Evolutionary conservation across 139 green algal genomes (phyloP).

Genomic region (Gonium pectorale): DNA sequence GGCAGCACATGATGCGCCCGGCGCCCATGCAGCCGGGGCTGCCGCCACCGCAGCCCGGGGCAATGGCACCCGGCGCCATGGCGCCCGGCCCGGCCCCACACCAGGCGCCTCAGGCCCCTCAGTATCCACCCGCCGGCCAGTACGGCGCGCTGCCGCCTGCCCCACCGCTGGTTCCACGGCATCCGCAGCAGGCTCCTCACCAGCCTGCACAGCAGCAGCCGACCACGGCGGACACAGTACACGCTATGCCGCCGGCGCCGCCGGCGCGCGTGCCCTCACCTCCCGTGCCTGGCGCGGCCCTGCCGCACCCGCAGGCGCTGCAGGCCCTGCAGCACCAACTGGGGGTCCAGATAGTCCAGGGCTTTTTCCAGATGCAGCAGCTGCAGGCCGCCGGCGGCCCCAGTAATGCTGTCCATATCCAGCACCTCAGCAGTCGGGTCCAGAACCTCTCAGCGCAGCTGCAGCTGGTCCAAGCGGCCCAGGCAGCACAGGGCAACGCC

Average conservation of each 20-base stretch:
- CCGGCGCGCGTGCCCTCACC: too few relatives aligned
- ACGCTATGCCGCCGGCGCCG: not conserved
- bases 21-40: slow-evolving; percentile 23
- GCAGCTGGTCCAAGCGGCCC: too few relatives aligned
- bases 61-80: not conserved
- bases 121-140: not conserved
- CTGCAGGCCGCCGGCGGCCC: not conserved
- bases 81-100: too few relatives aligned
- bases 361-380: not conserved
- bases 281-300: not conserved
- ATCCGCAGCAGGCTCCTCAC: not conserved
- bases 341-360: too few relatives aligned
- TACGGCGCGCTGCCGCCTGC: not conserved
- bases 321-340: not conserved
- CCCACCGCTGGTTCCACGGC: not conserved
- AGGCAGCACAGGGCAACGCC: not conserved
- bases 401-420: not conserved
- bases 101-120: too few relatives aligned
- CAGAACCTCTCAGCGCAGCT: too few relatives aligned
- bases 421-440: not conserved
- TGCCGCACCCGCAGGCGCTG: not conserved
- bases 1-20: slow-evolving; percentile 22
- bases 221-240: not conserved
- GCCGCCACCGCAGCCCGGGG: not conserved
- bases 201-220: not conserved